A percentile compares a stretch with the other conserved stretches of the same genome.
These are phyloP conservation scores for Pyracantha coccinea DNA, from an alignment of 331 rosid species.

Conservation along the genomic window DNA sequence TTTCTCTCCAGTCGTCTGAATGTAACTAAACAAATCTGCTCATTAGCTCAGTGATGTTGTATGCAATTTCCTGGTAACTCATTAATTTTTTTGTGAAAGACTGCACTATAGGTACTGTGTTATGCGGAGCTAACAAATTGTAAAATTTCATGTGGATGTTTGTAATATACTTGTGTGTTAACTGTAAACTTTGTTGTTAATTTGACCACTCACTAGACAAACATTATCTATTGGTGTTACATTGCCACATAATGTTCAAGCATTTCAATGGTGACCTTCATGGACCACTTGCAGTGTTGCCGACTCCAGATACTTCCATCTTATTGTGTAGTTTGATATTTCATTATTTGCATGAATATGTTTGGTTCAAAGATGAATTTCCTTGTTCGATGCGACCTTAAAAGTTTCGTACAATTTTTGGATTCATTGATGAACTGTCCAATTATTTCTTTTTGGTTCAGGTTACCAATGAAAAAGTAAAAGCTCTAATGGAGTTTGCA, in stretches of 20 bases:
- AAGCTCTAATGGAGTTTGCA: slow-evolving; percentile 86
- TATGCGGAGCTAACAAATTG: neutral
- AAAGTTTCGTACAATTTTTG: neutral
- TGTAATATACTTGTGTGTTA: neutral
- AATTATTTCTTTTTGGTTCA: slow-evolving; percentile 23
- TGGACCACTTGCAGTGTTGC: neutral
- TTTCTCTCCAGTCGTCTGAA: neutral
- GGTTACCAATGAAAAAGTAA: slow-evolving; percentile 97
- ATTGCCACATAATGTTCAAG: neutral
- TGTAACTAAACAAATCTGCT: neutral
- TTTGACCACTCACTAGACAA: neutral
- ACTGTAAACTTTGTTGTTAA: neutral
- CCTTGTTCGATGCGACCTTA: neutral
- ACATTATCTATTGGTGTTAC: neutral
- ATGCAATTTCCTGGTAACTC: neutral
- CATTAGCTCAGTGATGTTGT: neutral
- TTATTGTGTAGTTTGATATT: neutral
- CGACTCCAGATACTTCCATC: neutral
- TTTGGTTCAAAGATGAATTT: neutral
- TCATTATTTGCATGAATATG: neutral
- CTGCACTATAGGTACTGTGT: neutral
- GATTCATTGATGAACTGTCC: neutral
- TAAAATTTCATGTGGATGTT: neutral
- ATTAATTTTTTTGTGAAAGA: neutral
- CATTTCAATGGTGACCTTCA: neutral